Evolutionary conservation across 768 basidiomycete species (phyloP), one percentile per base, ranked within the genome.

Genomic region (Tremella fuciformis): DNA sequence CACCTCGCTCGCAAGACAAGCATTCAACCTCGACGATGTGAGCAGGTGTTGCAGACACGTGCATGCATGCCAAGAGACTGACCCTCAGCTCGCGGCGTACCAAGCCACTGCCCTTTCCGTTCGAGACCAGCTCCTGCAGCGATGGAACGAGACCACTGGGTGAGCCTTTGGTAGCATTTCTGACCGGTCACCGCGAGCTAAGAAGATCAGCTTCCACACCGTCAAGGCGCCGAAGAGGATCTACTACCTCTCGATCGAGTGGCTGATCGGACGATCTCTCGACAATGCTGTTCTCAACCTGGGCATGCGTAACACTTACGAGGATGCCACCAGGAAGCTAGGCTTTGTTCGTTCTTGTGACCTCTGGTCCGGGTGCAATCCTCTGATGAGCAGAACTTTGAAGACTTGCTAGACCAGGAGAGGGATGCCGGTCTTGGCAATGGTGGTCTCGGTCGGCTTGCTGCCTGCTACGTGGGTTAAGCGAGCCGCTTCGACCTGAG

Each of bases 221-320:
- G 65, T 65, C 25, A 57, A 60, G 11, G 73, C 71, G 25, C 77
- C 77, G 29, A 80, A 80, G 71, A 57, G 78, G 25, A 66, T 78
- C 13, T 97, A 97, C 81, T 99, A 98, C 78, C 84, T 98, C 59
- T 94, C 91, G 41, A 84, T 97, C 54, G 94, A 96, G 78, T 96
- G 91, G 64, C 61, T 75, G 47, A 68, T 77, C 58, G 78, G 79
- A 34, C 65, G 78, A 53, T 74, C 73, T 34, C 76, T 82, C 42
- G 82, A 82, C 76, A 84, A 85, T 64, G 83, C 90, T 65, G 83
- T 96, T 21, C 84, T 97, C 62, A 98, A 97, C 74, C 83, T 98
- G 24, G 87, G 86, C 9, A 80, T 94, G 63, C 90, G 92, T 77
- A 81, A 85, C 50, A 75, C 86, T 63, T 96, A 89, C 78, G 77